Conservation (phyloP, 2,329 filamentous ascomycete genomes). For the Akanthomyces dipterigenus region DNA sequence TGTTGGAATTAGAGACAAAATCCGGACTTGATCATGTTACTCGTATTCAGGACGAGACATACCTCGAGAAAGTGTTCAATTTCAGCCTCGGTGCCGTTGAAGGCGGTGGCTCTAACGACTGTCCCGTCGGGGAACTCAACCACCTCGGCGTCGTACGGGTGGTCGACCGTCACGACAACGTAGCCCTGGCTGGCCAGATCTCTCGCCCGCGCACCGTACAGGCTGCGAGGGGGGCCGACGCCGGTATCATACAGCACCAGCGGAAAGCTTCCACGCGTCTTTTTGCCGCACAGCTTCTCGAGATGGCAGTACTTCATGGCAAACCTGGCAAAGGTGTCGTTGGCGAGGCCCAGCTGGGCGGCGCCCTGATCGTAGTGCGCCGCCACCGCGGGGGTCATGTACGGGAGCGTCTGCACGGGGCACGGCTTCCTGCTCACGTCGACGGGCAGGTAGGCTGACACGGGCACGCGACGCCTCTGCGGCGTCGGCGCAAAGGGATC, state of each 20-base stretch:
- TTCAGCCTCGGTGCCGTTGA: slow-evolving; percentile 16
- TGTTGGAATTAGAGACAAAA: not conserved
- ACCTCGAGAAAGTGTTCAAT: slow-evolving; percentile 4
- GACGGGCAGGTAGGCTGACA: slow-evolving; percentile 27
- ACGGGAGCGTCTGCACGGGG: slow-evolving; percentile 16
- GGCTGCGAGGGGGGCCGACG: slow-evolving; percentile 28
- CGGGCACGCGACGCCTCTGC: slow-evolving; percentile 21
- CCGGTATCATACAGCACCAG: slow-evolving; percentile 37
- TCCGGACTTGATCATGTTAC: not conserved
- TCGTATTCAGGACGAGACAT: not conserved
- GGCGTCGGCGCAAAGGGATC: slow-evolving; percentile 24
- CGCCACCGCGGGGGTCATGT: slow-evolving; percentile 29
- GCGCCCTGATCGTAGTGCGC: slow-evolving; percentile 22
- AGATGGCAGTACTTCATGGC: slow-evolving; percentile 22
- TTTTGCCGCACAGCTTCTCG: not conserved
- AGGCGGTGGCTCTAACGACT: slow-evolving; percentile 14
- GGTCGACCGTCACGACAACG: slow-evolving; percentile 38
- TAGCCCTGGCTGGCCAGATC: slow-evolving; percentile 38
- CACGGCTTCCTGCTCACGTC: slow-evolving; percentile 18
- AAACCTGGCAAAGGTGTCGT: slow-evolving; percentile 23
- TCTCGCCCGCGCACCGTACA: slow-evolving; percentile 33
- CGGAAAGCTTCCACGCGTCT: slow-evolving; percentile 16
- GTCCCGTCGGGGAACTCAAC: slow-evolving; percentile 36
- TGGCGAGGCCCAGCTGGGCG: slow-evolving; percentile 22
- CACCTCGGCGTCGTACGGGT: slow-evolving; percentile 35